phyloP scores from a whole-genome alignment of 352 stramenopile genomes.

The Pythium scleroteichum region DNA sequence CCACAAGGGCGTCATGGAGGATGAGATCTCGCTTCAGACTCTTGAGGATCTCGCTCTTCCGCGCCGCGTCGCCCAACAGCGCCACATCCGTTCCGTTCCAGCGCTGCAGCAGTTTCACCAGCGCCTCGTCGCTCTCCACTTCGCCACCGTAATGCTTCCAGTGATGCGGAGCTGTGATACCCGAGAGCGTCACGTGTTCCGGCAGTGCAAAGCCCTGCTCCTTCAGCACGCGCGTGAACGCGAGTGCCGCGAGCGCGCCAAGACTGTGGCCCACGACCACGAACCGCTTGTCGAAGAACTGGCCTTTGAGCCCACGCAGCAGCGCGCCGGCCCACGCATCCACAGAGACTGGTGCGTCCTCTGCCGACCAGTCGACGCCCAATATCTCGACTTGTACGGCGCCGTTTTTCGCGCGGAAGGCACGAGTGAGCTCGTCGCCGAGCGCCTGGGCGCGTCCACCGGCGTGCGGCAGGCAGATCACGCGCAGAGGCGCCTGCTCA shows the following conservation, averaged over 20 bases:
- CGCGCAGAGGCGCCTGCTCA: constrained; percentile 58
- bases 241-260: constrained; percentile 58
- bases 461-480: constrained; percentile 64
- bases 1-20: constrained; percentile 53
- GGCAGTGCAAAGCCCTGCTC: constrained; percentile 47
- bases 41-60: constrained; percentile 36
- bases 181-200: constrained; percentile 63
- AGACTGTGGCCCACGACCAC: constrained; percentile 70
- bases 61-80: constrained; percentile 50
- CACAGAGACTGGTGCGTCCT: constrained; percentile 3
- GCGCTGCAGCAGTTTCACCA: constrained; percentile 47
- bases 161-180: constrained; percentile 34
- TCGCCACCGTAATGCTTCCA: constrained; percentile 42
- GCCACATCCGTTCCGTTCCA: constrained; percentile 64
- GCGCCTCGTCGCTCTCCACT: constrained; percentile 30
- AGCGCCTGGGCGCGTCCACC: constrained; percentile 47
- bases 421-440: constrained; percentile 41
- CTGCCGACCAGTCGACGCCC: constrained; percentile 53
- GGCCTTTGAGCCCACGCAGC: constrained; percentile 31
- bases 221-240: constrained; percentile 49
- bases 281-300: constrained; percentile 80
- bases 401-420: constrained; percentile 34
- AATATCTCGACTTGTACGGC: constrained; percentile 50
- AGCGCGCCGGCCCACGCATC: constrained; percentile 40
- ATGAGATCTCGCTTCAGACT: constrained; percentile 44